Conservation (phyloP, 2,329 filamentous ascomycete genomes). For the Aspergillus eucalypticola region DNA sequence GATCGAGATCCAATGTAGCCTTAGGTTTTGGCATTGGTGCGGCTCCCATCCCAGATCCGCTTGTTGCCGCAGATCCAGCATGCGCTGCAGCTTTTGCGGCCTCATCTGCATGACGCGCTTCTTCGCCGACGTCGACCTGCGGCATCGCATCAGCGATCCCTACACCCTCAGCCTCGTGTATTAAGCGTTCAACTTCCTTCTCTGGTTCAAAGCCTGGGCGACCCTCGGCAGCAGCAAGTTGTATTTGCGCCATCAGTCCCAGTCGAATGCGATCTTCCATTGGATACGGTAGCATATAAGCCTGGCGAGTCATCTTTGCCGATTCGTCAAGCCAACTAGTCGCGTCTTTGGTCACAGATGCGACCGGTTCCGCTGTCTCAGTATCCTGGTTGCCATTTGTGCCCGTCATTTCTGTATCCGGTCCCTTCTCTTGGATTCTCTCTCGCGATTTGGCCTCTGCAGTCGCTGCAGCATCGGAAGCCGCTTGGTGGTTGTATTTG, state of each 20-base stretch:
- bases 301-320: slow-evolving; percentile 41
- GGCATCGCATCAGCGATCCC: slow-evolving; percentile 46
- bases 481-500: slow-evolving; percentile 49
- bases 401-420: slow-evolving; percentile 38
- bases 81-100: slow-evolving; percentile 36
- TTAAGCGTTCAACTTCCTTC: slow-evolving; percentile 44
- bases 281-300: slow-evolving; percentile 47
- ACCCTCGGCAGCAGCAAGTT: slow-evolving; percentile 53
- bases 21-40: slow-evolving; percentile 36
- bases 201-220: slow-evolving; percentile 57
- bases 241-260: slow-evolving; percentile 49
- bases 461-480: slow-evolving; percentile 43
- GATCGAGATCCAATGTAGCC: slow-evolving; percentile 45
- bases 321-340: slow-evolving; percentile 46
- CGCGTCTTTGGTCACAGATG: slow-evolving; percentile 42
- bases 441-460: slow-evolving; percentile 20
- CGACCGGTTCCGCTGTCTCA: slow-evolving; percentile 33
- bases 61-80: slow-evolving; percentile 28
- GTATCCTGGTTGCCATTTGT: slow-evolving; percentile 26
- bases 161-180: slow-evolving; percentile 59
- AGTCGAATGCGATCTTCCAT: slow-evolving; percentile 47
- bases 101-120: slow-evolving; percentile 35
- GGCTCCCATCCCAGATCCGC: slow-evolving; percentile 15
- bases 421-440: slow-evolving; percentile 17
- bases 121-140: slow-evolving; percentile 35